These are phyloP conservation scores for Penicillium ucsense DNA, from an alignment of 495 filamentous ascomycete genomes.

Conservation along the genomic window DNA sequence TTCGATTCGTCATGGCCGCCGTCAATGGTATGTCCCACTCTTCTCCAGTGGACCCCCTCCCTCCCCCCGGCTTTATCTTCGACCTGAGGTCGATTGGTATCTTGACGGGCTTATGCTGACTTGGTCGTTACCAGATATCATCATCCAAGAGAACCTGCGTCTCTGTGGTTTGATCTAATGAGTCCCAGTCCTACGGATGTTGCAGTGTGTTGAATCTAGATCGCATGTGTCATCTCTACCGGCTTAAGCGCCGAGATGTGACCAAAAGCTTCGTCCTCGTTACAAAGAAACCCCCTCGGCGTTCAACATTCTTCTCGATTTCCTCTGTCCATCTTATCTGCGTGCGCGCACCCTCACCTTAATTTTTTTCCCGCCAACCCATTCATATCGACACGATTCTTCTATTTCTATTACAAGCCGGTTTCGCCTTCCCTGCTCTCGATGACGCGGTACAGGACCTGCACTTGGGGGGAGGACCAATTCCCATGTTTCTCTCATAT, in stretches of 20 bases:
- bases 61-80: neutral
- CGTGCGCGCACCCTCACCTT: conserved; percentile 12
- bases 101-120: neutral
- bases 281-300: conserved; percentile 30
- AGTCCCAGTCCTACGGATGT: conserved; percentile 24
- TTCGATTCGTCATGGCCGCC: conserved; percentile 98
- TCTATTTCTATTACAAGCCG: conserved; percentile 22
- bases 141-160: conserved; percentile 99
- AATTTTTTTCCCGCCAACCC: conserved; percentile 11
- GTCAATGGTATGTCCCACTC: conserved; percentile 72
- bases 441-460: conserved; percentile 31
- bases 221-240: conserved; percentile 24
- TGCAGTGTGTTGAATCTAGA: conserved; percentile 27
- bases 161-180: conserved; percentile 93
- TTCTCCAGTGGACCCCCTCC: neutral
- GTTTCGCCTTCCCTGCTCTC: conserved; percentile 31
- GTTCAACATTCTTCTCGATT: conserved; percentile 32
- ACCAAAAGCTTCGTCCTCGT: conserved; percentile 18
- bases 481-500: neutral
- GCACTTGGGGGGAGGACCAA: neutral
- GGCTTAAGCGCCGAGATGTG: conserved; percentile 18
- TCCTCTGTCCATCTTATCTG: conserved; percentile 8
- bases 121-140: conserved; percentile 62
- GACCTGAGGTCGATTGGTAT: neutral
- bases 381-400: conserved; percentile 28